Percentiles rank a stretch among this genome's conserved stretches.
phyloP scores from a whole-genome alignment of 2,329 filamentous ascomycete species.

The Alternaria sp. region DNA sequence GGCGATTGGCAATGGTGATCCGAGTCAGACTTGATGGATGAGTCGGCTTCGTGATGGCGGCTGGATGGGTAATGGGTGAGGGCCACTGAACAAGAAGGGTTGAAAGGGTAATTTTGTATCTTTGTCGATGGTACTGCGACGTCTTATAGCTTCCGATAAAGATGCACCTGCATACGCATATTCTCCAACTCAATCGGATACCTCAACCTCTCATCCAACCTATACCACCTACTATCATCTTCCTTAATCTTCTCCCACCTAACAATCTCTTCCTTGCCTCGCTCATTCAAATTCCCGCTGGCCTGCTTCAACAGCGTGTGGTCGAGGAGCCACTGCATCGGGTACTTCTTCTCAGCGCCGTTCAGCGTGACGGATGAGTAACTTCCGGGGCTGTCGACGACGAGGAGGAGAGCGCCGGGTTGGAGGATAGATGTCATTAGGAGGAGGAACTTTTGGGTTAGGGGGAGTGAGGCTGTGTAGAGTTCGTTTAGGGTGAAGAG shows the following conservation, averaged over 20 bases:
- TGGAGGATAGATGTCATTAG: constrained; percentile 66
- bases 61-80: background rate
- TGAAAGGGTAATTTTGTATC: background rate
- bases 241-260: constrained; percentile 77
- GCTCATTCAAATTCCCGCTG: constrained; percentile 15
- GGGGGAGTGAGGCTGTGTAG: constrained; percentile 76
- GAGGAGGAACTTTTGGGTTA: constrained; percentile 79
- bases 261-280: constrained; percentile 16
- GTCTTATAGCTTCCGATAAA: constrained; percentile 61
- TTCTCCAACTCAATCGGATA: constrained; percentile 91
- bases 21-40: no score
- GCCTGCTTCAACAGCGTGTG: constrained; percentile 69
- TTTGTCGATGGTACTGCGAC: background rate
- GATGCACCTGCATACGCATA: constrained; percentile 92
- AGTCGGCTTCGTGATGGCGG: background rate
- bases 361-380: constrained; percentile 81
- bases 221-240: constrained; percentile 85
- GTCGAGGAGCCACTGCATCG: constrained; percentile 92
- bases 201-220: constrained; percentile 65
- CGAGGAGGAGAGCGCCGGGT: constrained; percentile 72
- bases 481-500: constrained; percentile 97
- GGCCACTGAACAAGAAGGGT: background rate
- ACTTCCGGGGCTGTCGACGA: constrained; percentile 91
- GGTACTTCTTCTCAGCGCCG: constrained; percentile 70
- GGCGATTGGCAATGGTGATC: no score